A percentile compares a stretch with the other conserved stretches of the same genome.
These are phyloP conservation scores for Komagataella mondaviorum DNA, from an alignment of 805 yeast species.

Conservation along the genomic window DNA sequence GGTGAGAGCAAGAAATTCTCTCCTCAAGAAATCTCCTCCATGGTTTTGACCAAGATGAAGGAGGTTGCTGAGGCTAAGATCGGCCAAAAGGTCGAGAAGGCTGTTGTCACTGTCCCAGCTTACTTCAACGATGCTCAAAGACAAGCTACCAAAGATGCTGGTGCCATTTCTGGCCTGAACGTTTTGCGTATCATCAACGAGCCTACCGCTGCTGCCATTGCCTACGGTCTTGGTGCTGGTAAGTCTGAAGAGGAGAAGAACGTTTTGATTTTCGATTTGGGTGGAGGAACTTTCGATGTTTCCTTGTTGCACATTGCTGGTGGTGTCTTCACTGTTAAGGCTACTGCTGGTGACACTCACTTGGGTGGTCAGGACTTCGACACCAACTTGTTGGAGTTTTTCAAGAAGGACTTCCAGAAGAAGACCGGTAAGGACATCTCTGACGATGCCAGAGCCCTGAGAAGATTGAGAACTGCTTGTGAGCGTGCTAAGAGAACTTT, in stretches of 20 bases:
- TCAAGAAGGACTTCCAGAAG: slow-evolving; percentile 33
- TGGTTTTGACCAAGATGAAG: slow-evolving; percentile 75
- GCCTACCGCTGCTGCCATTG: slow-evolving; percentile 96
- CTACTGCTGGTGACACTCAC: slow-evolving; percentile 99
- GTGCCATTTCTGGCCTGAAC: slow-evolving; percentile 70
- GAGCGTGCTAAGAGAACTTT: slow-evolving; percentile 98
- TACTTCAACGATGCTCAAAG: slow-evolving; percentile 72
- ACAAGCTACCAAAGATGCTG: slow-evolving; percentile 76
- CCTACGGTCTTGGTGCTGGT: slow-evolving; percentile 95
- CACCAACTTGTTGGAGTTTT: slow-evolving; percentile 87
- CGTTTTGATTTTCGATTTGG: slow-evolving; percentile 87
- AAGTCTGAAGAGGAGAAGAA: slow-evolving; percentile 71
- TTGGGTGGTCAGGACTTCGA: slow-evolving; percentile 99
- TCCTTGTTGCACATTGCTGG: slow-evolving; percentile 87
- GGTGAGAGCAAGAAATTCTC: slow-evolving; percentile 59
- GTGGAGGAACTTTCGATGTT: slow-evolving; percentile 99
- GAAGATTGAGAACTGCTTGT: slow-evolving; percentile 98
- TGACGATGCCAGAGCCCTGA: slow-evolving; percentile 84
- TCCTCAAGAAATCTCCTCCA: slow-evolving; percentile 65
- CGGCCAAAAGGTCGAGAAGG: slow-evolving; percentile 59
- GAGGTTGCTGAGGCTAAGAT: slow-evolving; percentile 69
- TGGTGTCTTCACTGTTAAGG: slow-evolving; percentile 94
- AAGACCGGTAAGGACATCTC: slow-evolving; percentile 89
- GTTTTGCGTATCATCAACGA: slow-evolving; percentile 67
- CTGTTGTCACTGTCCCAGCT: slow-evolving; percentile 72